Evolutionary conservation across 2,329 filamentous ascomycete genomes (phyloP), one percentile per base, ranked within the genome.

Genomic region (Macroventuria anomochaeta): DNA sequence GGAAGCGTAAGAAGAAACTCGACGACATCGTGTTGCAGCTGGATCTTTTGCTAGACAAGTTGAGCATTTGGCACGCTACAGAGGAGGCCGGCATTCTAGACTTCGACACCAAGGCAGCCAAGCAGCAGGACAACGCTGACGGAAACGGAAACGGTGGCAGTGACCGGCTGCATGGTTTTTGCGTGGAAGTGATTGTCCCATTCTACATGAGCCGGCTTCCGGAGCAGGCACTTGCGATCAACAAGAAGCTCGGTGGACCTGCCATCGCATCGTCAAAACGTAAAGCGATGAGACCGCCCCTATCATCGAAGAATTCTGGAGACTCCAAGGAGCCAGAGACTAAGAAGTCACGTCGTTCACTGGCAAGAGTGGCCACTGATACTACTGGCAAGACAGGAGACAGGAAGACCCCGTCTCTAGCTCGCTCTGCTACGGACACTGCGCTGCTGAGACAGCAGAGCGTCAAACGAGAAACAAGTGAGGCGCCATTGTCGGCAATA

Each of bases 31-130:
- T 82, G 1, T 76, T 86, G 7, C 79, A 90, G 17, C 78, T 92
- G 4, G 90, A 93, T 66, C 79, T 91, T 0, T 83, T 92, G 44
- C 84, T 90, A 7, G 90, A 95, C 71, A 86, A 88, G 39, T 77
- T 95, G 20, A 91, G 88, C 64, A 95, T 95, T 55, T 93, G 90
- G 90, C 88, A 93, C 68, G 91, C 89, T 3, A 87, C 90, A 7
- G 85, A 86, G 29, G 76, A 85, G 18, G 84, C 88, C 58, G 83
- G 71, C 5, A 69, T 73, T 8, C 23, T 75, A 2, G 67, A 72
- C 29, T 74, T 73, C 37, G 70, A 74, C 31, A 46, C 62, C 11
- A 69, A 67, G 42, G 48, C 61, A 23, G 56, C 63, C 6, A 63
- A 67, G 13, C 62, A 64, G 46, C 58, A 59, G 10, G 57, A 65